Conservation (phyloP, 2,329 filamentous ascomycete species). For the Myrmaecium sp. region DNA sequence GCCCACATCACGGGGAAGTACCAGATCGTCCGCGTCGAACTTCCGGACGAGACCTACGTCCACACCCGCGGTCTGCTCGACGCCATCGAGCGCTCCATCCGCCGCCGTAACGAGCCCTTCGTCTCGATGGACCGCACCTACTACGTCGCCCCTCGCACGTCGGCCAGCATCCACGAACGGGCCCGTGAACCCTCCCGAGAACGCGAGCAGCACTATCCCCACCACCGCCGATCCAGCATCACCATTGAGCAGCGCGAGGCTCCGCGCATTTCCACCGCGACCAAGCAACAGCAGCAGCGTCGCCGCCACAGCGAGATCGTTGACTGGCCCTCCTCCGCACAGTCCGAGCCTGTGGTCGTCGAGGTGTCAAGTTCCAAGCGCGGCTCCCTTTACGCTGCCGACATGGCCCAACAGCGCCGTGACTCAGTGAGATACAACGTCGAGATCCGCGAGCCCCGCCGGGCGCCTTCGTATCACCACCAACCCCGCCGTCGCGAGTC, state of each 20-base stretch:
- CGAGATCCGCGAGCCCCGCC: slow-evolving; percentile 26
- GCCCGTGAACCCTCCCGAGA: slow-evolving; percentile 4
- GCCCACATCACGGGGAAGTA: slow-evolving; percentile 15
- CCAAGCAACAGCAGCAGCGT: slow-evolving; percentile 7
- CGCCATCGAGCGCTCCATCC: slow-evolving; percentile 23
- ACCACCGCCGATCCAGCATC: slow-evolving; percentile 2
- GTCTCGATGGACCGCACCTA: slow-evolving; percentile 27
- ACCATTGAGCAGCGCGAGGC: slow-evolving; percentile 2
- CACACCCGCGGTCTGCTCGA: slow-evolving; percentile 23
- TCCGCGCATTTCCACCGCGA: slow-evolving; percentile 8
- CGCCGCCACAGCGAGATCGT: slow-evolving; percentile 20
- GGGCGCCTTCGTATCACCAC: slow-evolving; percentile 6
- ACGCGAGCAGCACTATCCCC: slow-evolving; percentile 3
- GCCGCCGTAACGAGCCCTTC: slow-evolving; percentile 19
- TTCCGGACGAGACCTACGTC: slow-evolving; percentile 22
- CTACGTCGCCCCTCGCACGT: slow-evolving; percentile 22
- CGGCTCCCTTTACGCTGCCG: slow-evolving; percentile 24
- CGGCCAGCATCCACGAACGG: too few species aligned
- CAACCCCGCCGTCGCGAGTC: slow-evolving; percentile 16
- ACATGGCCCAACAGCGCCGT: slow-evolving; percentile 17
- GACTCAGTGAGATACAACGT: slow-evolving; percentile 21
- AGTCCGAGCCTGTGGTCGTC: slow-evolving; percentile 4
- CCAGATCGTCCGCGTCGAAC: slow-evolving; percentile 28
- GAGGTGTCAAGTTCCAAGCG: slow-evolving; percentile 14
- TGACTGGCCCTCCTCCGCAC: slow-evolving; percentile 14